These are phyloP conservation scores for Aspergillus luchuensis DNA, from an alignment of 2,329 filamentous ascomycete genomes.

Conservation along the genomic window DNA sequence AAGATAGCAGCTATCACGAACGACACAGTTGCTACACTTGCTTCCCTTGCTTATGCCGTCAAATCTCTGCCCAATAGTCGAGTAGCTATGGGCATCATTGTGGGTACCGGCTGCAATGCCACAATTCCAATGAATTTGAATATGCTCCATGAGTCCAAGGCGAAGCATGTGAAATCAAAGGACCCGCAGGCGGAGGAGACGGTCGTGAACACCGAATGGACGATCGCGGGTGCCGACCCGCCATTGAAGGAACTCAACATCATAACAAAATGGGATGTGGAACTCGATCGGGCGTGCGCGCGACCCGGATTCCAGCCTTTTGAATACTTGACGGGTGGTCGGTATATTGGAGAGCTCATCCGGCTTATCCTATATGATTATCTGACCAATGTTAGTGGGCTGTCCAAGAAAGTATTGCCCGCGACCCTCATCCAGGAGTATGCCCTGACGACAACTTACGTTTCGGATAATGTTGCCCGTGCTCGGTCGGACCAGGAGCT, in stretches of 20 bases:
- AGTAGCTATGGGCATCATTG: constrained; percentile 77
- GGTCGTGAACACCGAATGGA: constrained; percentile 82
- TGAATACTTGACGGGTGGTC: constrained; percentile 80
- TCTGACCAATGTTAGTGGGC: constrained; percentile 50
- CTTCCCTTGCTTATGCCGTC: constrained; percentile 74
- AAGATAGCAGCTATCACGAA: constrained; percentile 77
- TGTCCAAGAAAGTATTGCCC: constrained; percentile 53
- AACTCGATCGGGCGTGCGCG: constrained; percentile 67
- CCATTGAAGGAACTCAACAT: constrained; percentile 63
- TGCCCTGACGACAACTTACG: constrained; percentile 69
- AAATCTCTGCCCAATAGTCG: constrained; percentile 63
- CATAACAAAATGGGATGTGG: constrained; percentile 70
- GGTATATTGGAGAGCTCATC: constrained; percentile 76
- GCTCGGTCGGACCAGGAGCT: constrained; percentile 52
- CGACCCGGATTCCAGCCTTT: constrained; percentile 76
- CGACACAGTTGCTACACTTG: constrained; percentile 76
- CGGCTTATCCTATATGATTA: constrained; percentile 71
- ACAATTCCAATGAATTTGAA: constrained; percentile 71
- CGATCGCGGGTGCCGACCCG: constrained; percentile 72
- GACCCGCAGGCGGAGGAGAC: constrained; percentile 62
- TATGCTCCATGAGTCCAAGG: constrained; percentile 65
- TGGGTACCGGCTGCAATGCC: constrained; percentile 79
- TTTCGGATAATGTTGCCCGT: constrained; percentile 68
- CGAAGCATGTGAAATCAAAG: constrained; percentile 52
- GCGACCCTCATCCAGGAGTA: constrained; percentile 59